Base-by-base conservation (phyloP, 208 protist genomes). In the Trypanosoma lewisi region DNA sequence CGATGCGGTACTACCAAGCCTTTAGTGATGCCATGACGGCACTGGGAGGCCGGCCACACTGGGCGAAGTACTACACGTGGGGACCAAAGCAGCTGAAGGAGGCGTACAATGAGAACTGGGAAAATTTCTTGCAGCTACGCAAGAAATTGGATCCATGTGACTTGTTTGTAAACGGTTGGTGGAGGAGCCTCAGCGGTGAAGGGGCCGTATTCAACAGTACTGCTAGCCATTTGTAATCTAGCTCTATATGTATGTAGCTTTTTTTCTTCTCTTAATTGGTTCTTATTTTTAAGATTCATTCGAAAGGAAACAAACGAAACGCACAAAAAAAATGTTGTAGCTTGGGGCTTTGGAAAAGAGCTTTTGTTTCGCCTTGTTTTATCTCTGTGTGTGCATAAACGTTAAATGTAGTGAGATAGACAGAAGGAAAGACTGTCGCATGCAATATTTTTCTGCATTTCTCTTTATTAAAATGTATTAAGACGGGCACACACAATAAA, bases 51-150 rank as follows among this genome's bases (percentile, higher is more conserved):
- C 58, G 83, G 25, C 87, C 87, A 33, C 87, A 93, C 72, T 93
- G 87, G 87, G 83, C 77, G 45, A 93, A 93, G 70, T 88, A 89
- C 69, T 91, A 80, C 71, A 71, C 71, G 9, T 89, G 82, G 78
- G 73, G 76, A 1, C 56, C 70, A 37, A 31, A 17, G 14, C 65
- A 93, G 31, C 23, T 86, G 34, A 41, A 51, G 45, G 12, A 30
- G 25, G 66, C 77, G 37, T 93, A 91, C 63, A 79, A 81, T 4
- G 36, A 67, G n/a, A 52, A 80, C 61, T 88, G 87, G 83, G 53
- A 80, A 2, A 64, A 75, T 28, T 93, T 89, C 51, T 59, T 85
- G n/a, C 60, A 61, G 33, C 64, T 87, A 44, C 72, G 80, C 44
- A 60, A 73, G 42, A 61, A 31, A 48, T 60, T 88, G 68, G 83